Evolutionary conservation across 2,329 filamentous ascomycete genomes (phyloP).

Genomic region (Aspergillus ochraceus): DNA sequence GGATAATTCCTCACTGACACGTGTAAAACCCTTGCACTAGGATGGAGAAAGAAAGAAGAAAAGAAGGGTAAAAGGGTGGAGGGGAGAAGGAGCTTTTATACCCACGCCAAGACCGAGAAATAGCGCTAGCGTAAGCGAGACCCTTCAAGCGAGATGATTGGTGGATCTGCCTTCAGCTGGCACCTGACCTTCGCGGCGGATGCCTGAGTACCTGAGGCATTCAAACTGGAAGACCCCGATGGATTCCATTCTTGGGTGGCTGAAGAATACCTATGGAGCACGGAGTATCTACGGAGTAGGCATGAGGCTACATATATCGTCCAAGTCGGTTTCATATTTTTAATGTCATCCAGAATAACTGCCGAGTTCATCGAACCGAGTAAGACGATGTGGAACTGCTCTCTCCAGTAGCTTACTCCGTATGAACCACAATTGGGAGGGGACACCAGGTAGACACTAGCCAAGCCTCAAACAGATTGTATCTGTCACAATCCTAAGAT

Average conservation of each 20-base stretch:
- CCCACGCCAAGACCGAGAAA: conserved; percentile 11
- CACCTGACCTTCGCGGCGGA: background rate
- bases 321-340: background rate
- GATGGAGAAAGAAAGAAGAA: conserved; percentile 41
- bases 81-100: conserved; percentile 23
- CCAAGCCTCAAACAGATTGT: background rate
- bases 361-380: background rate
- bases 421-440: background rate
- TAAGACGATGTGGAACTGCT: background rate
- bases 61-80: conserved; percentile 22
- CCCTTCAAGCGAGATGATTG: conserved; percentile 5
- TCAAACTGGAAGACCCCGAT: too few species aligned
- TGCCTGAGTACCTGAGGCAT: too few species aligned
- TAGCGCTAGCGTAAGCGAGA: conserved; percentile 33
- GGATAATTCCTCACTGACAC: conserved; percentile 85
- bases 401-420: background rate
- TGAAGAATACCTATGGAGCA: too few species aligned
- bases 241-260: too few species aligned
- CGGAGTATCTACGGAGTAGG: too few species aligned
- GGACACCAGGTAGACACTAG: background rate
- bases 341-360: background rate
- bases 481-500: background rate
- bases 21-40: conserved; percentile 69
- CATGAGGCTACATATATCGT: too few species aligned
- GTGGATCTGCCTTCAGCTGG: background rate